phyloP scores from a whole-genome alignment of 2,329 filamentous ascomycete species.

The Calonectria pseudoturangicola region DNA sequence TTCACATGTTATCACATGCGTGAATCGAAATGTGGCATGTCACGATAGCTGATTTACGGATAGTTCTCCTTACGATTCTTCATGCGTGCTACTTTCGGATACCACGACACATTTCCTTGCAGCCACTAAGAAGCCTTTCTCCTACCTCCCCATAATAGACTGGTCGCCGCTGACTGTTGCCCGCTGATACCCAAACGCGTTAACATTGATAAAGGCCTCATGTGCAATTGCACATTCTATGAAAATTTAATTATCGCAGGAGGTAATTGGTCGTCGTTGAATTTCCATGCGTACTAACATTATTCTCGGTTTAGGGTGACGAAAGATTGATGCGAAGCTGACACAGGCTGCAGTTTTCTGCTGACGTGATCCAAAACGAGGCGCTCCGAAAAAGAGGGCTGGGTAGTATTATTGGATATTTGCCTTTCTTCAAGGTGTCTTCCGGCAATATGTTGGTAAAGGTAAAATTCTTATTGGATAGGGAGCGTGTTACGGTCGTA shows the following conservation, averaged over 20 bases:
- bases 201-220: background rate
- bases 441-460: background rate
- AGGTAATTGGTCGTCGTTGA: background rate
- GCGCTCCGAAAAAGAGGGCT: background rate
- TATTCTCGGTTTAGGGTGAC: background rate
- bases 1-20: background rate
- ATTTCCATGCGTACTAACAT: background rate
- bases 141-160: background rate
- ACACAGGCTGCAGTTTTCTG: background rate
- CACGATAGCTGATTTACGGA: background rate
- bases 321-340: background rate
- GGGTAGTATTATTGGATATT: background rate
- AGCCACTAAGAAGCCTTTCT: background rate
- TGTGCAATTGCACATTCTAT: background rate
- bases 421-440: background rate
- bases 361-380: slow-evolving; percentile 1
- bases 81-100: background rate
- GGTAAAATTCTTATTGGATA: background rate
- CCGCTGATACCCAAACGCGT: background rate
- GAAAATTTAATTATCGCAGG: background rate
- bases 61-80: background rate
- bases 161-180: background rate
- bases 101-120: background rate
- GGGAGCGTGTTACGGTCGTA: background rate
- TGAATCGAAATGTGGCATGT: background rate